Percentiles rank a stretch among this genome's conserved stretches.
phyloP scores from a whole-genome alignment of 371 early-diverging fungal species.

The Lichtheimia ornata region DNA sequence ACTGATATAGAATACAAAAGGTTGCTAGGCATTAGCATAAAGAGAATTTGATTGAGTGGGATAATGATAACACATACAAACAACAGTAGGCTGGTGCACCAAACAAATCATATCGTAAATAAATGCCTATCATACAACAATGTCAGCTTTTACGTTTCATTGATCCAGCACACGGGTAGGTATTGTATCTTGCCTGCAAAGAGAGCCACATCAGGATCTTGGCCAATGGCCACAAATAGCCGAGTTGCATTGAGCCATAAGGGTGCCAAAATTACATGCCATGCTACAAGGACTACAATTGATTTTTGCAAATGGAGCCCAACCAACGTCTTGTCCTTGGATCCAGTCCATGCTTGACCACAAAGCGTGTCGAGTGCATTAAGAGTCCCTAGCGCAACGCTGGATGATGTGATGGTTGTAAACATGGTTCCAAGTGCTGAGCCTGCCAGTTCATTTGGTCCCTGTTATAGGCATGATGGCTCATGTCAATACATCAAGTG shows the following conservation, averaged over 20 bases:
- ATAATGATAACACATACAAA: slow-evolving; percentile 22
- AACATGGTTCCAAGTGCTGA: slow-evolving; percentile 44
- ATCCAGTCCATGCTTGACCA: slow-evolving; percentile 81
- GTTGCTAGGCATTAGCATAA: no score
- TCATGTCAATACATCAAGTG: no score
- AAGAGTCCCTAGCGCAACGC: slow-evolving; percentile 25
- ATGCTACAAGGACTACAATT: slow-evolving; percentile 69
- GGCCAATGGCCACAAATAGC: slow-evolving; percentile 12
- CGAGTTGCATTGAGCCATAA: slow-evolving; percentile 56
- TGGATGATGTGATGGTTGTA: slow-evolving; percentile 71
- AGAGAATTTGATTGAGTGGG: no score
- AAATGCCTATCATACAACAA: slow-evolving; percentile 38
- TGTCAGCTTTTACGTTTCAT: not conserved
- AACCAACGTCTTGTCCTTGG: slow-evolving; percentile 65
- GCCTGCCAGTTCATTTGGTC: slow-evolving; percentile 7
- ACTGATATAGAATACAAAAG: slow-evolving; percentile 8
- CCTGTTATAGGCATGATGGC: not conserved
- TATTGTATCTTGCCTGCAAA: slow-evolving; percentile 1
- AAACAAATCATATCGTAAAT: slow-evolving; percentile 56
- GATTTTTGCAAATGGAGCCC: slow-evolving; percentile 87
- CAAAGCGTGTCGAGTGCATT: slow-evolving; percentile 89
- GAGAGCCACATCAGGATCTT: slow-evolving; percentile 12
- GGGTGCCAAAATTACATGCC: slow-evolving; percentile 60
- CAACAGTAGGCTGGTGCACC: slow-evolving; percentile 66
- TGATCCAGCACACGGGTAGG: no score